Evolutionary conservation across 2,329 filamentous ascomycete genomes (phyloP).

Genomic region (Ophiostoma triangulosporum): DNA sequence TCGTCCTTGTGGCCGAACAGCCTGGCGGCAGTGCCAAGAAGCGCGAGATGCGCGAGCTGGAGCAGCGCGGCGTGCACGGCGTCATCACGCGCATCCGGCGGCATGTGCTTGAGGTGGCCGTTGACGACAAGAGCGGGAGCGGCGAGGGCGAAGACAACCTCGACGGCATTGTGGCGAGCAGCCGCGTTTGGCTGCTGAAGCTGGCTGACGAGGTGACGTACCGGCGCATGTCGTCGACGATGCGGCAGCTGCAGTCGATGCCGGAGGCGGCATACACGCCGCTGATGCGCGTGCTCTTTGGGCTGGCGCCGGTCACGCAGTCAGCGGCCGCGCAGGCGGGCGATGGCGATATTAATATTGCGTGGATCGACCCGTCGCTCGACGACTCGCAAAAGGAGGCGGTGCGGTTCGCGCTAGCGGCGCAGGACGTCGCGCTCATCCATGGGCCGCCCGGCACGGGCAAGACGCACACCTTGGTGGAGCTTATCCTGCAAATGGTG

Average conservation of each 20-base stretch:
- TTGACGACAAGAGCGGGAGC: slow-evolving; percentile 38
- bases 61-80: slow-evolving; percentile 53
- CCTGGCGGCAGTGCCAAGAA: slow-evolving; percentile 59
- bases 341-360: slow-evolving; percentile 33
- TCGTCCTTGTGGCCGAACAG: slow-evolving; percentile 64
- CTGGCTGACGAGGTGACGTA: slow-evolving; percentile 56
- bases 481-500: slow-evolving; percentile 83
- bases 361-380: slow-evolving; percentile 48
- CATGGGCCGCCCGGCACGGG: slow-evolving; percentile 94
- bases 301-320: slow-evolving; percentile 38
- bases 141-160: neutral
- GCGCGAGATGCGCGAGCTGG: slow-evolving; percentile 56
- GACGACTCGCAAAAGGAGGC: slow-evolving; percentile 57
- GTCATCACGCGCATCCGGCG: slow-evolving; percentile 54
- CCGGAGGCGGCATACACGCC: slow-evolving; percentile 41
- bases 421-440: slow-evolving; percentile 72
- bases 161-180: neutral
- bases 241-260: slow-evolving; percentile 47
- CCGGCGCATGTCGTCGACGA: slow-evolving; percentile 48
- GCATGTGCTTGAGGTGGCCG: slow-evolving; percentile 48
- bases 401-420: slow-evolving; percentile 70
- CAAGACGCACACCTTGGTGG: slow-evolving; percentile 92
- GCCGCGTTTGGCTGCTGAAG: slow-evolving; percentile 50
- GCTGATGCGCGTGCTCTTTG: slow-evolving; percentile 51
- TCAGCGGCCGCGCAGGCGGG: neutral